Evolutionary conservation across 1,139 yeast species (phyloP).

Genomic region (Nakaseomyces sp.): DNA sequence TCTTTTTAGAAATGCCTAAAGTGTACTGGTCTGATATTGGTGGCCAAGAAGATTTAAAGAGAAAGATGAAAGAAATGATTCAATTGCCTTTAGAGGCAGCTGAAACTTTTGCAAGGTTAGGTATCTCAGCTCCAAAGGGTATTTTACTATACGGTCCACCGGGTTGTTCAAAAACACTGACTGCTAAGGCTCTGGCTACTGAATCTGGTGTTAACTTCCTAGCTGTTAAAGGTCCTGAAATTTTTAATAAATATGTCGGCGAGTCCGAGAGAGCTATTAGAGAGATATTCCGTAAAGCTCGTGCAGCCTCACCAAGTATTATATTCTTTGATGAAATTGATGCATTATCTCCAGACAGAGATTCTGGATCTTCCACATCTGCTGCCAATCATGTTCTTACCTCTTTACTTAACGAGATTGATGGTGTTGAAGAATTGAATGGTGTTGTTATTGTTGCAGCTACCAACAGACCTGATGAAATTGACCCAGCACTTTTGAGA

Average conservation of each 20-base stretch:
- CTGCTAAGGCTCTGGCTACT: constrained; percentile 91
- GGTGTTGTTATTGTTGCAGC: constrained; percentile 94
- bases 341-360: constrained; percentile 74
- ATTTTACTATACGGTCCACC: constrained; percentile 90
- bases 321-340: constrained; percentile 93
- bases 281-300: constrained; percentile 82
- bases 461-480: constrained; percentile 86
- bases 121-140: constrained; percentile 87
- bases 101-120: constrained; percentile 63
- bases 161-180: constrained; percentile 88
- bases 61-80: constrained; percentile 76
- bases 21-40: constrained; percentile 94
- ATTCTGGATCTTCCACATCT: constrained; percentile 50
- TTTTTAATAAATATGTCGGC: constrained; percentile 89
- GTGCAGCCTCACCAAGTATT: constrained; percentile 89
- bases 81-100: constrained; percentile 85
- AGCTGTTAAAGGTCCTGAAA: constrained; percentile 94
- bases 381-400: constrained; percentile 84
- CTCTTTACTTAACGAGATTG: constrained; percentile 83
- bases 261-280: constrained; percentile 85
- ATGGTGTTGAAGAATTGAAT: constrained; percentile 88
- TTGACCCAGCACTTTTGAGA: constrained; percentile 82
- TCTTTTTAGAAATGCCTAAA: constrained; percentile 86
- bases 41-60: constrained; percentile 79
- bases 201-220: constrained; percentile 88